Evolutionary conservation across 495 filamentous ascomycete genomes (phyloP).

Genomic region (Talaromyces thailandensis): DNA sequence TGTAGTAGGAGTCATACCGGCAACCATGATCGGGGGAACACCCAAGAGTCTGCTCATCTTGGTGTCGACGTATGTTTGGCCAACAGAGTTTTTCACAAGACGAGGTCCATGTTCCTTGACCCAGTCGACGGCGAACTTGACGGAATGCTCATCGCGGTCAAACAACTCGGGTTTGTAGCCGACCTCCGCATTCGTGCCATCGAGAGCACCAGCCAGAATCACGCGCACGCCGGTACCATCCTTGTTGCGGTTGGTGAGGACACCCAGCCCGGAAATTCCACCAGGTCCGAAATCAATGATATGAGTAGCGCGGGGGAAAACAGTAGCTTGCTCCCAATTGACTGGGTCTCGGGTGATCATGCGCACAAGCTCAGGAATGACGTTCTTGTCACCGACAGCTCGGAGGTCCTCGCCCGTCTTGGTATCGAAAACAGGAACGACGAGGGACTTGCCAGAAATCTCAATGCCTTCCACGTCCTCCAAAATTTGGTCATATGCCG

Average conservation of each 20-base stretch:
- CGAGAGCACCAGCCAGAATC: slow-evolving; percentile 11
- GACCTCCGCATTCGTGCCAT: slow-evolving; percentile 10
- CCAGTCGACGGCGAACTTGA: slow-evolving; percentile 97
- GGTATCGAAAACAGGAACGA: slow-evolving; percentile 27
- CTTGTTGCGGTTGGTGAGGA: slow-evolving; percentile 14
- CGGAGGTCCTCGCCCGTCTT: slow-evolving; percentile 20
- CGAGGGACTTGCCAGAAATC: slow-evolving; percentile 49
- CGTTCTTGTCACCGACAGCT: slow-evolving; percentile 10
- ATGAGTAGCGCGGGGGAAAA: slow-evolving; percentile 13
- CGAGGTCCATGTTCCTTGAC: slow-evolving; percentile 62
- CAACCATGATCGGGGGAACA: slow-evolving; percentile 30
- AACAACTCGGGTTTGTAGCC: slow-evolving; percentile 13
- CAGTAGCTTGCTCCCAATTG: slow-evolving; percentile 17
- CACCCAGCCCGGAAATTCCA: slow-evolving; percentile 14
- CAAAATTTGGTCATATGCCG: slow-evolving; percentile 68
- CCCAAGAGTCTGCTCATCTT: slow-evolving; percentile 25
- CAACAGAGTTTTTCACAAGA: slow-evolving; percentile 9
- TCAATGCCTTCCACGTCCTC: slow-evolving; percentile 78
- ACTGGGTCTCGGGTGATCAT: slow-evolving; percentile 15
- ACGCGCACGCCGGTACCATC: slow-evolving; percentile 18
- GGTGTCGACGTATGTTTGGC: slow-evolving; percentile 17
- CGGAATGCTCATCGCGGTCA: slow-evolving; percentile 86
- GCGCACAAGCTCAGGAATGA: slow-evolving; percentile 9
- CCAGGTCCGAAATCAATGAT: slow-evolving; percentile 20
- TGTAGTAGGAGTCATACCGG: slow-evolving; percentile 38